Base-by-base conservation (phyloP, 106 monocot species). In the Gastrodia elata region DNA sequence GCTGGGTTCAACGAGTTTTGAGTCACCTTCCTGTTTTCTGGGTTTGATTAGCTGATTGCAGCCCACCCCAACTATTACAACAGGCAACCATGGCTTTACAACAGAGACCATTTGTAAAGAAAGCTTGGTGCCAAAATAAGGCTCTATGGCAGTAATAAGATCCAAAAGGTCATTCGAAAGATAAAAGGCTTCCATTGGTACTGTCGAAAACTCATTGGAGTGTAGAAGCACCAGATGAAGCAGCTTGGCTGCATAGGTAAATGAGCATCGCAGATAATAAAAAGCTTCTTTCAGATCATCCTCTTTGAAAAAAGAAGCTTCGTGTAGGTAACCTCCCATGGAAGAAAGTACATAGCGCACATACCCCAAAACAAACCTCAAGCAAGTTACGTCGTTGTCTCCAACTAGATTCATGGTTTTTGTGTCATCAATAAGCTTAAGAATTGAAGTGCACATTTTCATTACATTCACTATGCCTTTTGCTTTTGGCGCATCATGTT, bases 131-230 rank as follows among this genome's bases (percentile, higher is more conserved):
- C 89, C 89, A 64, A 81, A 25, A 58, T 68, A 73, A 27, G 77
- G 72, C 74, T 94, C 94, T 39, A 91, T 25, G 34, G 83, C 79
- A 28, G 75, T 56, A 11, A 90, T 52, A 36, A 97, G 84, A 64
- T 93, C 88, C 73, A 97, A 70, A 69, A 97, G 87, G 81, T 82
- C 68, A 81, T 84, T 88, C 8, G 90, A 65, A 48, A 97, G 87
- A 73, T 61, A 61, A 42, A 86, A 93, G 22, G 59, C 82, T 57
- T 87, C 84, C 55, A 37, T 64, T 56, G 84, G 80, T 55, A 82
- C 76, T 49, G 76, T 41, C 32, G 74, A 79, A 42, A 76, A 71
- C 68, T 82, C 84, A 49, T 49, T 76, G 25, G 68, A 84, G 33
- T 27, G 72, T 55, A 64, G 70, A n/a, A 97, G 75, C 3, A 86